A percentile compares a stretch with the other conserved stretches of the same genome.
phyloP scores from a whole-genome alignment of 106 monocot species.

The Posidonia australis region DNA sequence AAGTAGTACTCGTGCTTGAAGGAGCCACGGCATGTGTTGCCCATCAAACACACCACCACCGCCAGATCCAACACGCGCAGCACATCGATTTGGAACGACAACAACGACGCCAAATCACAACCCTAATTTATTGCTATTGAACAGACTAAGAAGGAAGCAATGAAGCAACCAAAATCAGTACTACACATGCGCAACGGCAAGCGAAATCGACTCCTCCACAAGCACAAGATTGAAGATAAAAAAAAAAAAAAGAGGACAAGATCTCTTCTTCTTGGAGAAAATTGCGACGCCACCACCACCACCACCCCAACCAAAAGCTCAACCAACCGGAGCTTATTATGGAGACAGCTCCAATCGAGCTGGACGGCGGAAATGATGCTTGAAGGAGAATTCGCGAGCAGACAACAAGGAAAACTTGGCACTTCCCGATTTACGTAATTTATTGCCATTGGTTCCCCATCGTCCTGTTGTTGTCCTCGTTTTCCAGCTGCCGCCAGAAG shows the following conservation, averaged over 20 bases:
- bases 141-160: too few relatives aligned
- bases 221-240: too few relatives aligned
- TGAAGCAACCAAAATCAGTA: too few relatives aligned
- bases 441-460: too few relatives aligned
- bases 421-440: not conserved
- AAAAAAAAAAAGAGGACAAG: too few relatives aligned
- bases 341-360: not conserved
- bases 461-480: not conserved
- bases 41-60: slow-evolving; percentile 35
- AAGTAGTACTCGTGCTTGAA: slow-evolving; percentile 17
- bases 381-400: not conserved
- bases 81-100: not conserved
- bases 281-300: too few relatives aligned
- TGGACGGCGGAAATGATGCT: not conserved
- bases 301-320: not conserved
- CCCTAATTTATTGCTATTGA: too few relatives aligned
- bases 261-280: too few relatives aligned
- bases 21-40: slow-evolving; percentile 62
- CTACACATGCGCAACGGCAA: too few relatives aligned
- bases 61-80: not conserved
- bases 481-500: not conserved
- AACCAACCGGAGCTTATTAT: not conserved
- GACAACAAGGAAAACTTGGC: not conserved
- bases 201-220: too few relatives aligned
- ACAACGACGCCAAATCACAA: not conserved